A percentile compares a stretch with the other conserved stretches of the same genome.
Conservation (phyloP, 2,329 filamentous ascomycete species). For the Claviceps pazoutovae region DNA sequence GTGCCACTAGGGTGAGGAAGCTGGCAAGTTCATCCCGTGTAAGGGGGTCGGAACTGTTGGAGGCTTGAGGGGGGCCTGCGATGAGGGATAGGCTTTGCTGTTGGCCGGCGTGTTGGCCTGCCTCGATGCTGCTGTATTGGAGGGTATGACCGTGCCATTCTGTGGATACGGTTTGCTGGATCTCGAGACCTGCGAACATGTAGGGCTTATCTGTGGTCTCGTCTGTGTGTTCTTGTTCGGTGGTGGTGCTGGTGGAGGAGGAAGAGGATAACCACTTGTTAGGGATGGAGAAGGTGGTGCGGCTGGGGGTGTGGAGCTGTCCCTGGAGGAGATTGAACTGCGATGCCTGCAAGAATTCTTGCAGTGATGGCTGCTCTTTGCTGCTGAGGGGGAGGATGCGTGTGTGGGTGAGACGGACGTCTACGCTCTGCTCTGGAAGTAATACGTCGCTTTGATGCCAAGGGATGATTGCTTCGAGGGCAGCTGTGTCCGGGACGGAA, state of each 20-base stretch:
- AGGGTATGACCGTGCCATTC: conserved; percentile 31
- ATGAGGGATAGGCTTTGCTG: conserved; percentile 35
- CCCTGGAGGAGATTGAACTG: conserved; percentile 31
- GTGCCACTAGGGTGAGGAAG: conserved; percentile 17
- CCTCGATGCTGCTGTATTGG: conserved; percentile 38
- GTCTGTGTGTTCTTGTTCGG: background rate
- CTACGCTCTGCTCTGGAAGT: conserved; percentile 31
- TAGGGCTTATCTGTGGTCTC: conserved; percentile 15
- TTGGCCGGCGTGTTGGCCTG: conserved; percentile 34
- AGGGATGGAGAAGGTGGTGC: conserved; percentile 18
- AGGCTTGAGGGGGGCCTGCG: conserved; percentile 1
- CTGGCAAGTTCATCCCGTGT: background rate
- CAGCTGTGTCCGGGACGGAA: conserved; percentile 15
- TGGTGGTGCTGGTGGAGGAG: background rate
- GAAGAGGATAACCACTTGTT: conserved; percentile 6
- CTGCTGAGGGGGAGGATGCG: conserved; percentile 25
- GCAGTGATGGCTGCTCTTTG: conserved; percentile 22
- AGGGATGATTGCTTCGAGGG: conserved; percentile 18
- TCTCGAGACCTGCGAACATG: conserved; percentile 36
- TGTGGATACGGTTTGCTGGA: conserved; percentile 31
- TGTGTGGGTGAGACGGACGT: conserved; percentile 29
- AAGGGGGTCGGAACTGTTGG: background rate
- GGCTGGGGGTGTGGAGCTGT: conserved; percentile 25
- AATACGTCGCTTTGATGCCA: conserved; percentile 27
- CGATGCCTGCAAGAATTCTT: conserved; percentile 29